Evolutionary conservation across 2,329 filamentous ascomycete genomes (phyloP).

Genomic region (Botrytis hyacinthi): DNA sequence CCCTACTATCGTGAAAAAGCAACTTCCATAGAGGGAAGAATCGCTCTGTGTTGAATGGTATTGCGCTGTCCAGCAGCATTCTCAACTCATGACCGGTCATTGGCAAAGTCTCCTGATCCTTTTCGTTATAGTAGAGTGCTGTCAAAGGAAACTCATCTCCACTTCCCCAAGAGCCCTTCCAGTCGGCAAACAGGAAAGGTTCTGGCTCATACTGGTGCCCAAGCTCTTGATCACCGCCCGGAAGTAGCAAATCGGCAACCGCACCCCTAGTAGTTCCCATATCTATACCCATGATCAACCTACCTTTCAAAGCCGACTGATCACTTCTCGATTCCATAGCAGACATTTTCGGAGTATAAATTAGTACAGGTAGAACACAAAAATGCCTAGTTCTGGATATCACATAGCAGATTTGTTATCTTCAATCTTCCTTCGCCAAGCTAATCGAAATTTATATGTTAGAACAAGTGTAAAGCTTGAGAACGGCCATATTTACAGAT

Average conservation of each 20-base stretch:
- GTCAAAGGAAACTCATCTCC: not conserved
- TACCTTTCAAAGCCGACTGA: not conserved
- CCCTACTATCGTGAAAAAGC: conserved; percentile 6
- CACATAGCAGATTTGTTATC: not conserved
- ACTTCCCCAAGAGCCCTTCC: not conserved
- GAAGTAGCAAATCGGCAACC: not conserved
- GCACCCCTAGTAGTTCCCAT: conserved; percentile 7
- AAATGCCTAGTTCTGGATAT: not conserved
- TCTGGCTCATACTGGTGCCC: not conserved
- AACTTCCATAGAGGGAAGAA: conserved; percentile 11
- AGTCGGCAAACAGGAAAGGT: not conserved
- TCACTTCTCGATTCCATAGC: not conserved
- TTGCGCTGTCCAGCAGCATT: not conserved
- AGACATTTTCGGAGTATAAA: not conserved
- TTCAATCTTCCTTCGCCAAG: not conserved
- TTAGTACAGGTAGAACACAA: not conserved
- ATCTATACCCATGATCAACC: conserved; percentile 6
- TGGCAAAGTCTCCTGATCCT: not conserved
- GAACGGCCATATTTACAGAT: not conserved
- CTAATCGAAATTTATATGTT: not conserved
- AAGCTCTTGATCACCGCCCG: not conserved
- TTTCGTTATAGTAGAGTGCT: conserved; percentile 3
- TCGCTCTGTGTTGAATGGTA: not conserved
- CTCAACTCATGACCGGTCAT: not conserved
- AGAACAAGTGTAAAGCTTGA: not conserved